Percentiles rank a stretch among this genome's conserved stretches.
Evolutionary conservation across 371 early-diverging fungal species (phyloP).

Genomic region (Mortierella sp.): DNA sequence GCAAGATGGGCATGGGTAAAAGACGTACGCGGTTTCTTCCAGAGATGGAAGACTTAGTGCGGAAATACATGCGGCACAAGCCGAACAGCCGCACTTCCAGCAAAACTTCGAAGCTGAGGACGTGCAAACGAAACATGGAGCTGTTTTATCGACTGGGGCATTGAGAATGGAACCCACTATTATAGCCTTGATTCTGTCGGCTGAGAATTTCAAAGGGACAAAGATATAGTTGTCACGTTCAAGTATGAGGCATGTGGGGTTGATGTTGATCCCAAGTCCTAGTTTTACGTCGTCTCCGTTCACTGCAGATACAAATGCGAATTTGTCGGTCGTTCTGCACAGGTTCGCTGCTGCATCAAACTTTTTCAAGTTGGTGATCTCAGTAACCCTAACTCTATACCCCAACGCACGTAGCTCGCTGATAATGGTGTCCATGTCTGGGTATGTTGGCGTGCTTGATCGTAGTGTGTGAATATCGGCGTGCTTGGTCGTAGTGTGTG

Average conservation of each 20-base stretch:
- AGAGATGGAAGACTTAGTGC: too few species aligned
- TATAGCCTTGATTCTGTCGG: not conserved
- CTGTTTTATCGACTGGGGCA: not conserved
- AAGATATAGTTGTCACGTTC: slow-evolving; percentile 24
- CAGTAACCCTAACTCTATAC: slow-evolving; percentile 5
- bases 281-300: slow-evolving; percentile 11
- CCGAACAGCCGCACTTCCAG: not conserved
- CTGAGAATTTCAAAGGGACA: slow-evolving; percentile 5
- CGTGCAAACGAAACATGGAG: not conserved
- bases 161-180: not conserved
- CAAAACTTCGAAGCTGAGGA: not conserved
- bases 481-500: not conserved
- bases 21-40: too few species aligned
- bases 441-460: not conserved
- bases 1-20: too few species aligned
- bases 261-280: slow-evolving; percentile 3
- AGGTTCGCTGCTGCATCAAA: not conserved
- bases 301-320: slow-evolving; percentile 12
- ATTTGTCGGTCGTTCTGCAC: not conserved
- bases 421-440: not conserved
- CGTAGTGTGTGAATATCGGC: not conserved
- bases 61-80: not conserved
- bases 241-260: slow-evolving; percentile 15
- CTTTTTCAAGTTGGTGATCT: not conserved
- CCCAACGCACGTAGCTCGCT: slow-evolving; percentile 7